Evolutionary conservation across 257 asterid species (phyloP).

Genomic region (Leptodermis oblonga): DNA sequence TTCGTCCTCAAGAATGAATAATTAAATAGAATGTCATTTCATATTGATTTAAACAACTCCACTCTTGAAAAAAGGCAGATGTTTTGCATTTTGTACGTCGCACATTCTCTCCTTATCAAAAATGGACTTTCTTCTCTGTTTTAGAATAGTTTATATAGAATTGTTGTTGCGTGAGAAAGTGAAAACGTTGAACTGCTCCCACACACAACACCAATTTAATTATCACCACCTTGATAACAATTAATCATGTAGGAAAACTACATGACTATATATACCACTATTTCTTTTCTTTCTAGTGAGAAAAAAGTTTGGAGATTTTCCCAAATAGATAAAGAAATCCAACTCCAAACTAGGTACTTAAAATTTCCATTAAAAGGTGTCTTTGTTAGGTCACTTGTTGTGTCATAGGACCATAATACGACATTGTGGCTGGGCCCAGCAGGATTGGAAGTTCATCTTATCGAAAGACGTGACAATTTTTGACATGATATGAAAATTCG

Average conservation of each 20-base stretch:
- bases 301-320: neutral
- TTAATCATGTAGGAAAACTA: neutral
- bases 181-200: neutral
- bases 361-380: neutral
- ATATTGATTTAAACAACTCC: neutral
- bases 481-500: no score
- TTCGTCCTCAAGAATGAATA: no score
- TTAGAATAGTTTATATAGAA: neutral
- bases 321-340: neutral
- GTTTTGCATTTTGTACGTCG: neutral
- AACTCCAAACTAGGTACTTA: neutral
- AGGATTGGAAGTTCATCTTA: no score
- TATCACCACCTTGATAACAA: neutral
- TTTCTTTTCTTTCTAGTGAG: neutral
- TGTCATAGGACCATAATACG: neutral
- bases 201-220: neutral
- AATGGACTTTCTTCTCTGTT: neutral
- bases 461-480: no score
- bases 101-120: neutral
- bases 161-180: neutral
- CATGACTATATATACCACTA: neutral
- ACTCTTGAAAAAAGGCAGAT: neutral
- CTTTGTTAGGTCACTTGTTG: no score
- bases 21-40: neutral
- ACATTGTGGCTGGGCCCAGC: neutral